Base-by-base conservation (phyloP, 352 stramenopile genomes). In the Thalassiosira allenii region DNA sequence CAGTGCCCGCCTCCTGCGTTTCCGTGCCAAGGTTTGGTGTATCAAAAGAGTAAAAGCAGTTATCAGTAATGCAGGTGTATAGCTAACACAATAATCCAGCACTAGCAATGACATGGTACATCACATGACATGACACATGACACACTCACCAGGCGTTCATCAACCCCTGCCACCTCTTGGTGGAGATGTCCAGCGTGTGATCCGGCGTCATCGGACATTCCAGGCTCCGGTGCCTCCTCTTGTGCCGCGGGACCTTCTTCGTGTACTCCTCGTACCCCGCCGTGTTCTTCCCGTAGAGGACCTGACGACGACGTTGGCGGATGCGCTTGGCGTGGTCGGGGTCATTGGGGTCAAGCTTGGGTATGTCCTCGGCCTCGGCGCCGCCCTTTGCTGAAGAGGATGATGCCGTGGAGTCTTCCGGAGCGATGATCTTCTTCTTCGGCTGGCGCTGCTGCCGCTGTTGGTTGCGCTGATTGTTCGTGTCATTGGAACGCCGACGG, bases 271-370 rank as follows among this genome's bases (percentile, higher is more conserved):
- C 82, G 44, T 93, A 93, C 6, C 89, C 89, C 9, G 75, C 64
- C 0, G 89, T 93, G 43, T 93, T 93, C 56, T 93, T 93, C 4
- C 89, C 89, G 53, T 87, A 89, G 14, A 80, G 51, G 67, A 93
- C 75, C 65, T 86, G 81, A 20, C 84, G 80, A 20, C 73, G 66
- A n/a, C 89, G 73, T 79, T 90, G 82, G 53, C 79, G 37, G 12
- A 93, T 82, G 22, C 87, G 82, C 22, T 72, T 71, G 22, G 77
- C 79, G 8, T 91, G 70, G 3, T 67, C 75, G 27, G 88, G 81
- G 69, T 80, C 65, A 14, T 34, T 57, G 1, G 75, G 75, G 77
- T 92, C 74, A 32, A 92, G 59, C 65, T 88, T 88, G 4, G 51
- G 32, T 25, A 65, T 22, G 57, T 66, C 51, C 32, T 32, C 9